These are phyloP conservation scores for Conoideocrella luteorostrata DNA, from an alignment of 2,329 filamentous ascomycete species.

Conservation along the genomic window DNA sequence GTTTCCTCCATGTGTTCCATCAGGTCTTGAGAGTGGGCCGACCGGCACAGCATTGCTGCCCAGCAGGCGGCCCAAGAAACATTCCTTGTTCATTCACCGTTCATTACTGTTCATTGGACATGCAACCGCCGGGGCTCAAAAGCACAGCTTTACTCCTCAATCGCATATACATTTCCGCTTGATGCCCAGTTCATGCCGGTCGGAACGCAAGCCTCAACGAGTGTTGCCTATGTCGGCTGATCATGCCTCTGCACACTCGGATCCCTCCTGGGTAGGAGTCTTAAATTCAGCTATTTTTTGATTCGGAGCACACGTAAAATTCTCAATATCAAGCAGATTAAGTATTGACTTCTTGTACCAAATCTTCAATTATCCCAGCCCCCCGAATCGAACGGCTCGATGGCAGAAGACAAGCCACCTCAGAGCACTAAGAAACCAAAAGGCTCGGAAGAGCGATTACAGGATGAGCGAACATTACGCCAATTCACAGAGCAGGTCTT, in stretches of 20 bases:
- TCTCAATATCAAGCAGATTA: too few relatives aligned
- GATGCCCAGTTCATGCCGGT: constrained; percentile 1
- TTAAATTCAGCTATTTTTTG: too few relatives aligned
- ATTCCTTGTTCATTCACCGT: too few relatives aligned
- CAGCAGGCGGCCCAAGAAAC: too few relatives aligned
- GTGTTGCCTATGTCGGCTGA: background rate
- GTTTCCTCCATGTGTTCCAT: constrained; percentile 1
- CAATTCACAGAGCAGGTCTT: constrained; percentile 30
- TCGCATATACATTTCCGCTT: background rate
- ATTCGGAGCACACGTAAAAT: too few relatives aligned
- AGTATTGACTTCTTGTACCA: too few relatives aligned
- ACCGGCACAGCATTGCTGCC: constrained; percentile 9
- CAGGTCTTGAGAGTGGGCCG: constrained; percentile 5
- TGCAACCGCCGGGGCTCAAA: too few relatives aligned
- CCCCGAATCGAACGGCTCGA: too few relatives aligned
- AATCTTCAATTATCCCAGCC: too few relatives aligned
- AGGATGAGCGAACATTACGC: constrained; percentile 26
- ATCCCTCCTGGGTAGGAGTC: too few relatives aligned
- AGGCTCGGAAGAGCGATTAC: constrained; percentile 19
- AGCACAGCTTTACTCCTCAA: too few relatives aligned
- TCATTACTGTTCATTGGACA: too few relatives aligned
- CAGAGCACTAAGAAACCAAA: constrained; percentile 2
- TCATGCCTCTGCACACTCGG: background rate
- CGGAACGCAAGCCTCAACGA: background rate
- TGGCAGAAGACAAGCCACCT: background rate